phyloP scores from a whole-genome alignment of 2,329 filamentous ascomycete species.

The Fusarium goolgardi region DNA sequence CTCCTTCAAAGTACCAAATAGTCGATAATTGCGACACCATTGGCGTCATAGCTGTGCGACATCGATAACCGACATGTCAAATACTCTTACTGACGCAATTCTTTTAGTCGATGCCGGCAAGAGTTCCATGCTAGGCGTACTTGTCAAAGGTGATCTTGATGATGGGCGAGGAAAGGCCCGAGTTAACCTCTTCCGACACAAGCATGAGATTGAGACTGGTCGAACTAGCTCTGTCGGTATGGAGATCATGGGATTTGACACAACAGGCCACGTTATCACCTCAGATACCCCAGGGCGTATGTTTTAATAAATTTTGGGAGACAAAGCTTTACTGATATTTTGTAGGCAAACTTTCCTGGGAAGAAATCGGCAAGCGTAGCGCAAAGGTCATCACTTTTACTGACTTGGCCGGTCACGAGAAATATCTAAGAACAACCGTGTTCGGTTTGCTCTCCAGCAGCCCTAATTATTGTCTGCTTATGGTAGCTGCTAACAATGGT shows the following conservation, averaged over 20 bases:
- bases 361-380: conserved; percentile 94
- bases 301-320: conserved; percentile 30
- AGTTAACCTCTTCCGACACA: conserved; percentile 96
- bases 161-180: conserved; percentile 94
- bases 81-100: conserved; percentile 25
- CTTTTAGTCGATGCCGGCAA: conserved; percentile 90
- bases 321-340: conserved; percentile 24
- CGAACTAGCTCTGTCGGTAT: conserved; percentile 96
- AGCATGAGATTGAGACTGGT: conserved; percentile 96
- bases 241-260: conserved; percentile 99
- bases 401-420: conserved; percentile 94
- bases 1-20: background rate
- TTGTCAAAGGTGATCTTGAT: conserved; percentile 95
- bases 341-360: conserved; percentile 83
- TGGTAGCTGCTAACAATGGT: conserved; percentile 98
- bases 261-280: conserved; percentile 81
- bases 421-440: conserved; percentile 94
- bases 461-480: conserved; percentile 96
- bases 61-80: background rate
- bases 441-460: conserved; percentile 94
- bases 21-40: background rate
- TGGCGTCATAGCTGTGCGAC: background rate
- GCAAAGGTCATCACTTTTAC: conserved; percentile 98
- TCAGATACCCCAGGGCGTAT: conserved; percentile 86
- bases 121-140: conserved; percentile 92